Base-by-base conservation (phyloP, 2,329 filamentous ascomycete species). In the Aspergillus oerlinghausenensis region DNA sequence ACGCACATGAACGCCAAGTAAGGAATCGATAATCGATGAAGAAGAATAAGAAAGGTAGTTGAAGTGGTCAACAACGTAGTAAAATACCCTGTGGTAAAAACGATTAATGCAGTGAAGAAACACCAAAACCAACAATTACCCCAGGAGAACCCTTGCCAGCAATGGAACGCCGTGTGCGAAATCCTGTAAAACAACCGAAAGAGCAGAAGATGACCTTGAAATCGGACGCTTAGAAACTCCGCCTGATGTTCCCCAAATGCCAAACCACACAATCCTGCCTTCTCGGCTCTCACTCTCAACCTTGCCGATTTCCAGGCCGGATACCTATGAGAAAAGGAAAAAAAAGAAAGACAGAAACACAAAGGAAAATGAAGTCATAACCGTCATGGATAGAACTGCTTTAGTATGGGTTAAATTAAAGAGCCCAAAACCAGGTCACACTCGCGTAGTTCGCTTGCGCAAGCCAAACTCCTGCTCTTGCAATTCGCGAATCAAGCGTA, bases 381-480 rank as follows among this genome's bases (percentile, higher is more conserved):
- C 35, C 53, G 26, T 35, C 50, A 51, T 52, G 35, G 29, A 17
- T 19, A 54, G 32, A 3, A 26, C n/a, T 21, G 21, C 25, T 25
- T 32, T 5, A 9, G 32, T 10, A 21, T 50, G 25, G 21, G 42
- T 26, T n/a, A 29, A 40, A 51, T 23, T 32, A 23, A n/a, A 14
- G 21, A 17, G 42, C n/a, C 10, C 25, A 25, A 26, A 28, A 54
- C 48, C 48, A 23, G 26, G 32, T 60, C 51, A 66, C 26, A 58
- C 60, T 43, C 64, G 59, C 26, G 63, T 56, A 10, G 58, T 49
- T 52, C 74, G 69, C 64, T 72, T 72, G 45, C 76, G 70, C 51
- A 79, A 65, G 23, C 76, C 74, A 52, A 77, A 77, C 26, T 79
- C 76, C 55, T 76, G 72, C 60, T 77, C 76, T 56, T 78, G 76